Evolutionary conservation across 768 basidiomycete species (phyloP).

Genomic region (Infundibulicybe gibba): DNA sequence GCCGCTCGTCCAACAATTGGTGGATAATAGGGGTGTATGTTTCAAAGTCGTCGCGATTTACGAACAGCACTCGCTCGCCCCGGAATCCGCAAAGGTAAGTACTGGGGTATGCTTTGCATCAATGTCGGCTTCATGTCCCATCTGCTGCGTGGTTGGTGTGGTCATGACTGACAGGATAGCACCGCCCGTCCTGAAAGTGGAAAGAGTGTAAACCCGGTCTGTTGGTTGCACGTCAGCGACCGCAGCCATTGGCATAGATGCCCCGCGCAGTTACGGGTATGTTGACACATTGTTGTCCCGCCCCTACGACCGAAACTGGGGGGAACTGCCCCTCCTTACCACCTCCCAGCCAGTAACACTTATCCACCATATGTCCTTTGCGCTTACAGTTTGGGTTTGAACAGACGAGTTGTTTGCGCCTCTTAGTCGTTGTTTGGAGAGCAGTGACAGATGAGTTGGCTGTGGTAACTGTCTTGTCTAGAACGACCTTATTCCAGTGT

Average conservation of each 20-base stretch:
- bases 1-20: slow-evolving; percentile 7
- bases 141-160: no score
- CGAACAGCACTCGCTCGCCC: slow-evolving; percentile 21
- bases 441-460: background rate
- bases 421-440: background rate
- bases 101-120: no score
- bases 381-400: slow-evolving; percentile 4
- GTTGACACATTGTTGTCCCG: no score
- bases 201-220: no score
- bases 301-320: slow-evolving; percentile 9
- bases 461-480: background rate
- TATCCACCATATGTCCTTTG: slow-evolving; percentile 1
- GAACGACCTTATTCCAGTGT: slow-evolving; percentile 3
- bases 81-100: no score
- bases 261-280: no score
- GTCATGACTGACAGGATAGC: no score
- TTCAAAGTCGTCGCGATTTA: slow-evolving; percentile 9
- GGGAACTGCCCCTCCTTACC: slow-evolving; percentile 9
- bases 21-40: slow-evolving; percentile 4
- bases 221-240: background rate
- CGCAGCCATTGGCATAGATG: background rate
- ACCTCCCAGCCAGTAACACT: slow-evolving; percentile 8
- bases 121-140: no score
- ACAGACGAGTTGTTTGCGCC: background rate
- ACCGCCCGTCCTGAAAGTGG: no score